Evolutionary conservation across 805 yeast genomes (phyloP), one percentile per base, ranked within the genome.

Genomic region (Kluyveromyces aestuarii): DNA sequence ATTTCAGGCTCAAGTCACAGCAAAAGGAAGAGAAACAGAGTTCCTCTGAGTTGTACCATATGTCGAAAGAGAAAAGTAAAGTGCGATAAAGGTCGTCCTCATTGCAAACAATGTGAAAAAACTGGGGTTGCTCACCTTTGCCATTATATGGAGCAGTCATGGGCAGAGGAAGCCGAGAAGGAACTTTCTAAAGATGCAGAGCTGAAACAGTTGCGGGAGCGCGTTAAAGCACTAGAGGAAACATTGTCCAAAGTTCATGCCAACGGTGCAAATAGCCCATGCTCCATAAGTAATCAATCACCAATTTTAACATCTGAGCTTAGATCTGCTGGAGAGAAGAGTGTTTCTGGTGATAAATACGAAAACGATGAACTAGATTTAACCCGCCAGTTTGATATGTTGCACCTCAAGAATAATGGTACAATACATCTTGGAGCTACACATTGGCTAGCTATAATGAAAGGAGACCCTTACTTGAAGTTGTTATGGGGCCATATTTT

Each of bases 91-190:
- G 69, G 70, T 41, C 72, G 77, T 53, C 83, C 83, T 1, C 77
- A 76, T 45, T 78, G 83, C 60, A 68, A 75, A 8, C 77, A 76
- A 49, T 78, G 83, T 66, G 70, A 72, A 36, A 75, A 75, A 55
- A 77, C 79, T 14, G 82, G 81, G 2, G 82, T 78, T 14, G 75
- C 75, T 8, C 82, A 78, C 57, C 62, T 78, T 17, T 78, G 83
- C 50, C 77, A 76, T 46, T 78, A 77, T 53, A 68, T 78, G 54
- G 81, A 76, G 52, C 83, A 81, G 40, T 67, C 72, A n/a, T 78
- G 83, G 83, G 82, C 82, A 62, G 56, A 66, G 58, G 59, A 67
- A 54, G 61, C 66, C 68, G 57, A 84, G 77, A 61, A 69, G 64
- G 51, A 77, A 72, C 50, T 70, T 62, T 59, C 76, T 52, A 71